A percentile compares a stretch with the other conserved stretches of the same genome.
These are phyloP conservation scores for Phyllosticta capitalensis DNA, from an alignment of 2,329 filamentous ascomycete genomes.

Conservation along the genomic window DNA sequence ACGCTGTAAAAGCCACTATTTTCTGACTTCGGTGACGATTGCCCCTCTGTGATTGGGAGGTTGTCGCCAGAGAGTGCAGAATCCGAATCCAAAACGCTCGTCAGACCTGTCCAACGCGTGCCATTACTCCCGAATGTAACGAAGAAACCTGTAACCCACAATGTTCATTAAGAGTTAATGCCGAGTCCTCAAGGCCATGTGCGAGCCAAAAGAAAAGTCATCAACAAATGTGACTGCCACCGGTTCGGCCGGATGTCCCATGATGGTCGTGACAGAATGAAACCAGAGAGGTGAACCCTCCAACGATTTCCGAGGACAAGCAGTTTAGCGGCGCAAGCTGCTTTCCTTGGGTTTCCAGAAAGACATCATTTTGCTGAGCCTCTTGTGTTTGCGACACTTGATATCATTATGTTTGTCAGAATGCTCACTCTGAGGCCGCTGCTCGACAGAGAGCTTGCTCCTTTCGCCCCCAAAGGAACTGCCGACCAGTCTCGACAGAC, in stretches of 20 bases:
- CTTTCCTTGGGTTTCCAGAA: constrained; percentile 56
- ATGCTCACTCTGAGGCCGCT: constrained; percentile 37
- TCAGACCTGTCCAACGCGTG: not conserved
- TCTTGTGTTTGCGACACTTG: constrained; percentile 57
- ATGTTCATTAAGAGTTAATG: not conserved
- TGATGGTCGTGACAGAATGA: not conserved
- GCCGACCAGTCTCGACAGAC: constrained; percentile 59
- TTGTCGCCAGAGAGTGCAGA: not conserved
- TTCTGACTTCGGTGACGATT: not conserved
- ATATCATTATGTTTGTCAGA: constrained; percentile 51
- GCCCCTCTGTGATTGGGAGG: not conserved
- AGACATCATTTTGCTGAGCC: constrained; percentile 64
- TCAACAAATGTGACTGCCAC: not conserved
- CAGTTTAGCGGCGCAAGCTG: not conserved
- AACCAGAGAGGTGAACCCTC: not conserved
- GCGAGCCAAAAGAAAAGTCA: not conserved
- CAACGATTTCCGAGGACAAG: not conserved
- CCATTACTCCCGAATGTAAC: not conserved
- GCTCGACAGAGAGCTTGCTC: constrained; percentile 65
- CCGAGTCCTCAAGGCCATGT: not conserved
- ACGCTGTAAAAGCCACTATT: not conserved
- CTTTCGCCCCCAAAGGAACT: constrained; percentile 56
- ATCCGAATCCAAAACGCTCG: not conserved
- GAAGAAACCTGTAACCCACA: not conserved
- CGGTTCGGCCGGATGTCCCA: not conserved